phyloP scores from a whole-genome alignment of 2,329 filamentous ascomycete genomes.

The Epichloe sp. region DNA sequence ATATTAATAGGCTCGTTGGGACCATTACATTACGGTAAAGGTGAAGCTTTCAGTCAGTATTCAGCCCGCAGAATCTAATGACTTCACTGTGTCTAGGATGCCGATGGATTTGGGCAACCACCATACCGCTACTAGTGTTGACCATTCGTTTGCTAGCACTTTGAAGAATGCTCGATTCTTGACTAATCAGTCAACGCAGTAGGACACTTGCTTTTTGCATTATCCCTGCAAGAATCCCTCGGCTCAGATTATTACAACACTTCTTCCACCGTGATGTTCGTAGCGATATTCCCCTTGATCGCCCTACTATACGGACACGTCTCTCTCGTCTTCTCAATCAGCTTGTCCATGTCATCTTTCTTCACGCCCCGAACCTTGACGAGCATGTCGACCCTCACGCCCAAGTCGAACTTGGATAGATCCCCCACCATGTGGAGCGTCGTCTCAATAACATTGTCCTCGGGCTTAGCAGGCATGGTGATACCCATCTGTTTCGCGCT shows the following conservation, averaged over 20 bases:
- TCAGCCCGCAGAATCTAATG: too few species aligned
- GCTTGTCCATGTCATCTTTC: slow-evolving; percentile 13
- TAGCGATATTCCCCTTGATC: slow-evolving; percentile 14
- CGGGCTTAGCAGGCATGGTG: slow-evolving; percentile 23
- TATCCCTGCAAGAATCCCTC: too few species aligned
- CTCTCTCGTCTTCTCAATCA: slow-evolving; percentile 15
- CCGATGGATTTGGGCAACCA: too few species aligned
- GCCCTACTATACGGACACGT: slow-evolving; percentile 17
- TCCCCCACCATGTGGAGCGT: slow-evolving; percentile 29
- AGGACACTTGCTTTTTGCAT: too few species aligned
- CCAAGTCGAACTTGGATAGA: slow-evolving; percentile 30
- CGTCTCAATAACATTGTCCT: slow-evolving; percentile 25
- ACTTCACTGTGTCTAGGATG: too few species aligned
- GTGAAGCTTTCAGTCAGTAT: too few species aligned
- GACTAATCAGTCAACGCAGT: too few species aligned
- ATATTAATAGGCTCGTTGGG: too few species aligned
- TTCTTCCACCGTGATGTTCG: slow-evolving; percentile 12
- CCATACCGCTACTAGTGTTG: too few species aligned
- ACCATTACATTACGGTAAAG: too few species aligned
- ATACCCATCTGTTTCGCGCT: slow-evolving; percentile 25
- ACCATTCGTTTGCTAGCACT: too few species aligned
- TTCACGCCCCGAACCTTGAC: slow-evolving; percentile 21
- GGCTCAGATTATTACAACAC: background rate
- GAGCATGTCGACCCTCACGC: slow-evolving; percentile 29
- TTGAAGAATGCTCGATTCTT: too few species aligned